Percentiles rank a stretch among this genome's conserved stretches.
Evolutionary conservation across 257 asterid species (phyloP).

Genomic region (Plantago elongata): DNA sequence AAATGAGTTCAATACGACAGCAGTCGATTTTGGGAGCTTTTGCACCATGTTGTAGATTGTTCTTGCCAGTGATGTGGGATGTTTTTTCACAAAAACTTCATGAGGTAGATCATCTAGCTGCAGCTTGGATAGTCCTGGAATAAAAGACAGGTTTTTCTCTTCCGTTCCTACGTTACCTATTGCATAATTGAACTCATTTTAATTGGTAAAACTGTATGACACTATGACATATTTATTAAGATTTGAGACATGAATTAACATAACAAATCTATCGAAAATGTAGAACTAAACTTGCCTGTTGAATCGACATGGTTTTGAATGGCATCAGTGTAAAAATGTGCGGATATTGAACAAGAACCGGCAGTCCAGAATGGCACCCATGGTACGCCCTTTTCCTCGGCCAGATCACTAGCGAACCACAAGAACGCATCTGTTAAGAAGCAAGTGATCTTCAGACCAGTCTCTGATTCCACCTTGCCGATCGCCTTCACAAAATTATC

Average conservation of each 20-base stretch:
- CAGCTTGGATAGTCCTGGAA: constrained; percentile 52
- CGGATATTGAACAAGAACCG: constrained; percentile 46
- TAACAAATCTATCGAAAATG: neutral
- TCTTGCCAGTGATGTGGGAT: constrained; percentile 40
- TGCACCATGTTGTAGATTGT: constrained; percentile 51
- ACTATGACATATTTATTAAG: neutral
- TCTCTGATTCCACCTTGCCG: constrained; percentile 37
- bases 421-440: constrained; percentile 58
- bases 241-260: too few species aligned
- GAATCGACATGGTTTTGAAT: constrained; percentile 23
- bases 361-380: constrained; percentile 76
- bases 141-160: constrained; percentile 19
- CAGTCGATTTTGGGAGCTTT: constrained; percentile 47
- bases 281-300: constrained; percentile 16
- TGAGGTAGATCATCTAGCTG: constrained; percentile 47
- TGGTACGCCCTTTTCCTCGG: constrained; percentile 45
- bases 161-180: constrained; percentile 25
- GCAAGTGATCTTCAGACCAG: constrained; percentile 42
- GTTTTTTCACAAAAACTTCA: constrained; percentile 33
- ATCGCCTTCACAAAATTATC: constrained; percentile 41
- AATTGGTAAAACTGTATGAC: neutral
- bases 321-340: constrained; percentile 47
- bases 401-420: constrained; percentile 54
- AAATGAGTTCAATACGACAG: constrained; percentile 57
- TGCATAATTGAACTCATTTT: neutral